Conservation (phyloP, 2,329 filamentous ascomycete species). For the Colletotrichum spinosum region DNA sequence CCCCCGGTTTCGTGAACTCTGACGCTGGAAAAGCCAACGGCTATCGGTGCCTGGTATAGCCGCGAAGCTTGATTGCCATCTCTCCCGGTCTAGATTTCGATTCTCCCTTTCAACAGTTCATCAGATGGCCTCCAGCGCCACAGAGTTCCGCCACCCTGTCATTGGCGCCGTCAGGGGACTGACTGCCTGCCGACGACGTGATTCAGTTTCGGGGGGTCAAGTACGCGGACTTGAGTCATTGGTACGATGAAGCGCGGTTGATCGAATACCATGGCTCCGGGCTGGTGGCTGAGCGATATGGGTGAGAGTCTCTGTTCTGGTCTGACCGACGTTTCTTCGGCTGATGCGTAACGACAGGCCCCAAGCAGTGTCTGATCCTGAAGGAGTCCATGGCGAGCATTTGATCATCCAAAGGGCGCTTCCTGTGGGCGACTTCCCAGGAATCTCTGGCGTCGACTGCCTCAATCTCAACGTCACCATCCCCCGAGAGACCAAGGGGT, state of each 20-base stretch:
- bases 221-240: slow-evolving; percentile 39
- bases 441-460: slow-evolving; percentile 60
- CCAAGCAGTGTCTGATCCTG: slow-evolving; percentile 51
- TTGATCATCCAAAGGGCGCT: slow-evolving; percentile 60
- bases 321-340: background rate
- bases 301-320: slow-evolving; percentile 41
- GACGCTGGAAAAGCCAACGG: no score
- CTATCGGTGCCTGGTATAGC: no score
- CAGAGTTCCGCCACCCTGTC: slow-evolving; percentile 6
- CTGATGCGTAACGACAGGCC: slow-evolving; percentile 41
- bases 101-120: background rate
- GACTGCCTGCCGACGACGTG: slow-evolving; percentile 19
- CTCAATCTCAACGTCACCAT: slow-evolving; percentile 64
- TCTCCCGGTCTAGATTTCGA: no score
- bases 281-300: slow-evolving; percentile 48
- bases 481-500: slow-evolving; percentile 44
- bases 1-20: no score
- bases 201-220: slow-evolving; percentile 41
- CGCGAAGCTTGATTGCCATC: no score
- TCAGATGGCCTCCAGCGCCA: background rate
- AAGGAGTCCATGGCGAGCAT: slow-evolving; percentile 58
- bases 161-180: slow-evolving; percentile 21
- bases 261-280: slow-evolving; percentile 23
- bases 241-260: slow-evolving; percentile 36
- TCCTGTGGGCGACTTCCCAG: slow-evolving; percentile 48